These are phyloP conservation scores for Sugiyamaella paludigena DNA, from an alignment of 1,139 yeast genomes.

Conservation along the genomic window DNA sequence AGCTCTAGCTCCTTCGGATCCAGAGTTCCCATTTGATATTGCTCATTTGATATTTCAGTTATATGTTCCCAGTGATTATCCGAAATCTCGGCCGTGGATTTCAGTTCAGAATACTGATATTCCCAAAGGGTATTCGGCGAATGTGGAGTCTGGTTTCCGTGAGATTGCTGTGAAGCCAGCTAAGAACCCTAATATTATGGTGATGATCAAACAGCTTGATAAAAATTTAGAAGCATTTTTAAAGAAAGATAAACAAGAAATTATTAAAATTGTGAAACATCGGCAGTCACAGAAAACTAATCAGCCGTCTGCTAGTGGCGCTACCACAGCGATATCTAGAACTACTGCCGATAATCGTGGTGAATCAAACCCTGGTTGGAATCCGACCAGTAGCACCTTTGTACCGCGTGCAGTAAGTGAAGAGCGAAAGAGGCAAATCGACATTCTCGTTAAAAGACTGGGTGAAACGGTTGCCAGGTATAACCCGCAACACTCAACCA, in stretches of 20 bases:
- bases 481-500: conserved; percentile 19
- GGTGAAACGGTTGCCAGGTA: conserved; percentile 16
- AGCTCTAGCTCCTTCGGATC: conserved; percentile 54
- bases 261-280: conserved; percentile 48
- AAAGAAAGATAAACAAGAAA: conserved; percentile 56
- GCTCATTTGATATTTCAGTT: conserved; percentile 51
- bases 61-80: conserved; percentile 56
- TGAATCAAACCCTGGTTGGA: background rate
- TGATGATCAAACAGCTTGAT: conserved; percentile 57
- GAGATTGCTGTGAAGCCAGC: conserved; percentile 47
- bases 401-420: conserved; percentile 24
- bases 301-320: background rate
- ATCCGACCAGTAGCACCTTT: conserved; percentile 17
- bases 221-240: conserved; percentile 56
- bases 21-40: conserved; percentile 70
- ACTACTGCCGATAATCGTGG: background rate
- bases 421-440: conserved; percentile 27
- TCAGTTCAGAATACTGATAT: conserved; percentile 61
- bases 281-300: conserved; percentile 2
- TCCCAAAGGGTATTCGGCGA: conserved; percentile 68
- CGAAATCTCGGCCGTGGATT: conserved; percentile 39
- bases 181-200: conserved; percentile 41
- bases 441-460: conserved; percentile 24
- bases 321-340: background rate
- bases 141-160: conserved; percentile 63